Conservation (phyloP, 768 basidiomycete species). For the Podaxis pistillaris region DNA sequence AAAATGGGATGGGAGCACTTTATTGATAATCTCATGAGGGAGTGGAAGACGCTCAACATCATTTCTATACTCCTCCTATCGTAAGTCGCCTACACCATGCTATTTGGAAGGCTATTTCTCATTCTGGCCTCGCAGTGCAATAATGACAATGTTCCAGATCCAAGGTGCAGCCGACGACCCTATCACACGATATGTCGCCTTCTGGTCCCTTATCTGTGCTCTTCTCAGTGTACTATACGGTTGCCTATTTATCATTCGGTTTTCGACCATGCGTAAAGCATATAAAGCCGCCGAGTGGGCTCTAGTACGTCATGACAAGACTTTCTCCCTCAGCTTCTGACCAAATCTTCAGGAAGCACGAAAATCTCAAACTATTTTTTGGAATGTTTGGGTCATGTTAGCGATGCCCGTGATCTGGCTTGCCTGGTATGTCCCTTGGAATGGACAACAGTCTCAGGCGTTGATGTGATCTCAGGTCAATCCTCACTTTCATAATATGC, state of each 20-base stretch:
- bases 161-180: conserved; percentile 43
- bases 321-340: background rate
- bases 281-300: conserved; percentile 62
- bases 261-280: conserved; percentile 29
- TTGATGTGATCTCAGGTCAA: background rate
- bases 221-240: conserved; percentile 13
- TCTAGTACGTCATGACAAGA: conserved; percentile 31
- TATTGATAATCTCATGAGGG: conserved; percentile 27
- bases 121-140: conserved; percentile 20
- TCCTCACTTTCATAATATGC: conserved; percentile 34
- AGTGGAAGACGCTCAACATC: conserved; percentile 30
- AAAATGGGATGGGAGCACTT: conserved; percentile 26
- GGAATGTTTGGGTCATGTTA: conserved; percentile 68
- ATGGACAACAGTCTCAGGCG: background rate
- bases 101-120: background rate
- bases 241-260: conserved; percentile 13
- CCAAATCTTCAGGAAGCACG: conserved; percentile 45
- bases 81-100: background rate
- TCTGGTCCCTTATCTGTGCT: conserved; percentile 44
- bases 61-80: conserved; percentile 26
- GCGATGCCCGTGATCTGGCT: conserved; percentile 64
- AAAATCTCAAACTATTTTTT: conserved; percentile 26
- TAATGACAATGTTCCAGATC: conserved; percentile 31
- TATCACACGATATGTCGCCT: conserved; percentile 49
- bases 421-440: conserved; percentile 38